Conservation (phyloP, 2,329 filamentous ascomycete species). For the Calonectria hongkongensis region DNA sequence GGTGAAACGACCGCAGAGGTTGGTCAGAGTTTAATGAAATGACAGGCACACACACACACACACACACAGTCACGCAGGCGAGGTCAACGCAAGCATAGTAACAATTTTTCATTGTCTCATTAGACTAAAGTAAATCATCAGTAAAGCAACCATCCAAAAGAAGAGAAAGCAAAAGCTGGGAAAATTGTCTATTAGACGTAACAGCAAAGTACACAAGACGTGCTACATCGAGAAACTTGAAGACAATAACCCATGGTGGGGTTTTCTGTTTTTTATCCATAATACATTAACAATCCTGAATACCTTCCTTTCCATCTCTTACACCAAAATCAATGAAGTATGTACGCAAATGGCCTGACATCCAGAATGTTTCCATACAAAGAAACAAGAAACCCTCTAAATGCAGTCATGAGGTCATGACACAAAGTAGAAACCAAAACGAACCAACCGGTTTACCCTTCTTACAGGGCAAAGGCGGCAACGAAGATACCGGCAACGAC, state of each 20-base stretch:
- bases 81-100: background rate
- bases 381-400: conserved; percentile 56
- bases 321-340: conserved; percentile 54
- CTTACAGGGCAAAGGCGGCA: conserved; percentile 67
- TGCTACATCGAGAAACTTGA: conserved; percentile 53
- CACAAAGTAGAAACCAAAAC: conserved; percentile 52
- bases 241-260: conserved; percentile 55
- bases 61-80: background rate
- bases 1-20: conserved; percentile 15
- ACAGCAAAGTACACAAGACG: conserved; percentile 51
- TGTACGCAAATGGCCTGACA: conserved; percentile 56
- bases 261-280: conserved; percentile 55
- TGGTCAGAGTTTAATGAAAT: background rate
- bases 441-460: conserved; percentile 40
- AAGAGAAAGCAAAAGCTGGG: conserved; percentile 39
- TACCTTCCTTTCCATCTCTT: conserved; percentile 51
- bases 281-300: conserved; percentile 58
- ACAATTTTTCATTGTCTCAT: conserved; percentile 39
- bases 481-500: conserved; percentile 63
- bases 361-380: conserved; percentile 52
- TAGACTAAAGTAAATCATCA: conserved; percentile 26
- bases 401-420: conserved; percentile 57
- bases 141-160: background rate
- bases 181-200: conserved; percentile 56
- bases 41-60: background rate